A percentile compares a stretch with the other conserved stretches of the same genome.
These are phyloP conservation scores for Tetrahymena borealis DNA, from an alignment of 73 alveolate species.

Conservation along the genomic window DNA sequence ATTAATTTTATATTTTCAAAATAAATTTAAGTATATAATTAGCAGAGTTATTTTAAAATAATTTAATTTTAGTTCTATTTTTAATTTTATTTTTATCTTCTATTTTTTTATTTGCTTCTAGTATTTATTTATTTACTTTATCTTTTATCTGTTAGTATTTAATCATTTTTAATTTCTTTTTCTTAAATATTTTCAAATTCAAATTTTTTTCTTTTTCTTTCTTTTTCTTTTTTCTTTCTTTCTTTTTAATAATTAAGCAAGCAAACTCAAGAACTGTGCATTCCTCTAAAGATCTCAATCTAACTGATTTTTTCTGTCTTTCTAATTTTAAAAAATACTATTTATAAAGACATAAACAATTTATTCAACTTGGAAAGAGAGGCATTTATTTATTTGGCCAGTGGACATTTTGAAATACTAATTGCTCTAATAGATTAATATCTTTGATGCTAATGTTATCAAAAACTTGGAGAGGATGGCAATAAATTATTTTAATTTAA, in stretches of 20 bases:
- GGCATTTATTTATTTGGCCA: background rate
- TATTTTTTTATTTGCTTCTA: background rate
- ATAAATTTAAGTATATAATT: too few relatives aligned
- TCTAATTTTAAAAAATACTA: background rate
- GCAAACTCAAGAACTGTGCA: conserved; percentile 1
- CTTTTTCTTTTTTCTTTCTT: background rate
- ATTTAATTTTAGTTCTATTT: too few relatives aligned
- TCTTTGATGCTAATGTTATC: background rate
- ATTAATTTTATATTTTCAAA: too few relatives aligned
- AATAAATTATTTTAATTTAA: background rate
- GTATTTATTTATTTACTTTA: background rate
- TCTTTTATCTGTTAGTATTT: background rate
- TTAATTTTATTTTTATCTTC: background rate
- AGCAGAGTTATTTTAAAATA: too few relatives aligned
- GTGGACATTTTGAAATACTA: background rate
- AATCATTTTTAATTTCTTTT: background rate
- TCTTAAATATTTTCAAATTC: background rate
- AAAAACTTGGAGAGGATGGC: background rate
- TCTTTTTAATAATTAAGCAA: background rate
- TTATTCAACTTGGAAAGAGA: background rate
- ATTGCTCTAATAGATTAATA: background rate
- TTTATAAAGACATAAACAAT: background rate
- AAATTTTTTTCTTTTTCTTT: background rate
- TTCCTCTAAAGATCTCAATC: conserved; percentile 1
- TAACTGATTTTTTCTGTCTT: background rate